Evolutionary conservation across 1,284 basidiomycete genomes (phyloP), one percentile per base, ranked within the genome.

Genomic region (Papiliotrema flavescens): DNA sequence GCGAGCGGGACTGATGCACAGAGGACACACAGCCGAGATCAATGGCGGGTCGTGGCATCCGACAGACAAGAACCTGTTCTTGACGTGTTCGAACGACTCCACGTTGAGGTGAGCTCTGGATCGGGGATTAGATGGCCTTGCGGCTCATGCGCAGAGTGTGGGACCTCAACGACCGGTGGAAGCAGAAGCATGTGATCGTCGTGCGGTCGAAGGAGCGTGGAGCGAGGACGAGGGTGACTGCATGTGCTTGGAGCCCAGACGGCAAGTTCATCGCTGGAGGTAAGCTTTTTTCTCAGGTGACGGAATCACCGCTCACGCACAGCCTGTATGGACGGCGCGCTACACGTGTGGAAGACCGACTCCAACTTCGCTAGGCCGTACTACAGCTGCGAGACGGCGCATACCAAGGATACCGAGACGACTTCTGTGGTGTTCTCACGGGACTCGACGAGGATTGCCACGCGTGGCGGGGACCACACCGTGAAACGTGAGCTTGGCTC

Each of bases 121-220:
- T 6, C 28, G 5, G 11, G 28, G 11, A 6, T 5, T 32, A 11
- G 32, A 11, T 35, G 19, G 13, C 11, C 3, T 4, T 41, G 15
- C 9, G 15, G 49, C 52, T 56, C 60, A 54, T 44, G 39, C 49
- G 2, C 35, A 92, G 91, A 54, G 88, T 99, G 73, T 99, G 96
- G 96, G 88, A 98, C 63, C 83, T 86, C 9, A 87, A 89, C 65
- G 85, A 90, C 66, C 87, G 85, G 66, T 83, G 87, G 45, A 94
- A 94, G 74, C 93, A 97, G 71, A 92, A 92, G 78, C 83, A 85
- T 0, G 90, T 97, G 35, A 93, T 98, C 62, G 92, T 97, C 11
- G 88, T 97, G 62, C 95, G 94, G 76, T 94, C 90, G 19, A 97
- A 95, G 73, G 91, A 95, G 63, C 82, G 94, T 47, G 96, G 96